Conservation (phyloP, 106 monocot genomes). For the Apostasia shenzhenica region DNA sequence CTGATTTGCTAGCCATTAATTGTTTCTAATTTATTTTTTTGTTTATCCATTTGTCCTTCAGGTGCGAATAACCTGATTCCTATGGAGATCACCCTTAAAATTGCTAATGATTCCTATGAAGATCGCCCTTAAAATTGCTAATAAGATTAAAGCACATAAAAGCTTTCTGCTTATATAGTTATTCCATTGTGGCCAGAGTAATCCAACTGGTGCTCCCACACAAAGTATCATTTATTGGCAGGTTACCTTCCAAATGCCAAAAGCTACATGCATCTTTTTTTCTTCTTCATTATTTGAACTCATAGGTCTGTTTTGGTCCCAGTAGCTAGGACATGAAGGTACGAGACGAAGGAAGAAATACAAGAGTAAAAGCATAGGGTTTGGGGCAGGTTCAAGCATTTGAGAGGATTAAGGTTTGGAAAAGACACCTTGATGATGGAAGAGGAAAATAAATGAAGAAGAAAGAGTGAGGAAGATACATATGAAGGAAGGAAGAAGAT, state of each 20-base stretch:
- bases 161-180: constrained; percentile 82
- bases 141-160: constrained; percentile 85
- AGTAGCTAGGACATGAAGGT: no score
- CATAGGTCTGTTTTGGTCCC: no score
- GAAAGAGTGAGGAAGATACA: no score
- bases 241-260: background rate
- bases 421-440: no score
- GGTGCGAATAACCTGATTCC: constrained; percentile 96
- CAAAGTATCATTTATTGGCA: constrained; percentile 91
- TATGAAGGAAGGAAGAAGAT: no score
- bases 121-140: constrained; percentile 89
- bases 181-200: constrained; percentile 98
- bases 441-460: no score
- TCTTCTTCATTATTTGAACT: no score
- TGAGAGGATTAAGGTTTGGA: no score
- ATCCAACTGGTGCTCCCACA: constrained; percentile 64
- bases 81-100: constrained; percentile 92
- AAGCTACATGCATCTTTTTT: background rate
- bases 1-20: background rate
- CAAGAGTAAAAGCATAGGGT: no score
- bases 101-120: constrained; percentile 66
- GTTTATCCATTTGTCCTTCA: constrained; percentile 16
- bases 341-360: no score
- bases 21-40: background rate
- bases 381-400: no score